Evolutionary conservation across 805 yeast genomes (phyloP).

Genomic region (Lipomyces orientalis): DNA sequence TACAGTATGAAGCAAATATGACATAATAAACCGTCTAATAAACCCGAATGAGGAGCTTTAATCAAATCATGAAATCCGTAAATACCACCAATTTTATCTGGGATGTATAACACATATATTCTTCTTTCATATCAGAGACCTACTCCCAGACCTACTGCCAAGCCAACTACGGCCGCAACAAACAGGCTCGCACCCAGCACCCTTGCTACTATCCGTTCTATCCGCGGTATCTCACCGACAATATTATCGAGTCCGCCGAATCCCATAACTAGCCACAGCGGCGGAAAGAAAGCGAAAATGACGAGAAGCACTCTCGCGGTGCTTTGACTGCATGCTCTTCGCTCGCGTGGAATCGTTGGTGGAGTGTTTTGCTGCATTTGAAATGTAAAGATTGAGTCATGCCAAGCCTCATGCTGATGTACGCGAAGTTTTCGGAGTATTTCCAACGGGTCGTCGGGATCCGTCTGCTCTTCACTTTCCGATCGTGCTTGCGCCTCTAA

Average conservation of each 20-base stretch:
- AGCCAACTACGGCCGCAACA: slow-evolving; percentile 29
- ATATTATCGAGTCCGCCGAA: slow-evolving; percentile 46
- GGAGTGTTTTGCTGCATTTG: slow-evolving; percentile 13
- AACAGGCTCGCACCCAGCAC: slow-evolving; percentile 43
- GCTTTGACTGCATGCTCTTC: slow-evolving; percentile 9
- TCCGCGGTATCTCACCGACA: slow-evolving; percentile 45
- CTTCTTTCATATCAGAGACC: slow-evolving; percentile 11
- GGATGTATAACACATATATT: neutral
- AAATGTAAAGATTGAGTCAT: slow-evolving; percentile 23
- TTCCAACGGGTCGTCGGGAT: slow-evolving; percentile 21
- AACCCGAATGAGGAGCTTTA: slow-evolving; percentile 4
- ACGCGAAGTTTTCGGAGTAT: slow-evolving; percentile 21
- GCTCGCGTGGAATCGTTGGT: slow-evolving; percentile 14
- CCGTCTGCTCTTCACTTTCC: slow-evolving; percentile 1
- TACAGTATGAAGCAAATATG: slow-evolving; percentile 1
- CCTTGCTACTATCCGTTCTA: slow-evolving; percentile 44
- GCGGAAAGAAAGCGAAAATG: slow-evolving; percentile 46
- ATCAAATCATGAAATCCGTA: slow-evolving; percentile 4
- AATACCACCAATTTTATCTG: neutral
- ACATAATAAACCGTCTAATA: slow-evolving; percentile 4
- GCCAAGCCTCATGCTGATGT: slow-evolving; percentile 16
- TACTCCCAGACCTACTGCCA: slow-evolving; percentile 38
- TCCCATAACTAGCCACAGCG: slow-evolving; percentile 49
- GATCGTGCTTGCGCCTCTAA: neutral
- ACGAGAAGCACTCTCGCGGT: slow-evolving; percentile 39